Evolutionary conservation across 371 early-diverging fungal genomes (phyloP).

Genomic region (Lichtheimia ornata): DNA sequence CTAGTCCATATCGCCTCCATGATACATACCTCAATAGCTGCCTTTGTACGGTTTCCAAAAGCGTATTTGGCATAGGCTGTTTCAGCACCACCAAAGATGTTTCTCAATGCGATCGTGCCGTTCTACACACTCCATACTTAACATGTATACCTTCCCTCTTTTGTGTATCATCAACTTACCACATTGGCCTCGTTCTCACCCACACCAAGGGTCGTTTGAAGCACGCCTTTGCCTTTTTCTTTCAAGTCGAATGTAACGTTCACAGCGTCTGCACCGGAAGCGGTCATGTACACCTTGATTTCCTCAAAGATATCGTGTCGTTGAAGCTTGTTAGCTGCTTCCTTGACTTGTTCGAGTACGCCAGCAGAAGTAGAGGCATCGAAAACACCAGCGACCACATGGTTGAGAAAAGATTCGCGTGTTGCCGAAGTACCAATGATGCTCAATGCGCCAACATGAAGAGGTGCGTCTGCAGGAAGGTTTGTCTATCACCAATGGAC

Average conservation of each 20-base stretch:
- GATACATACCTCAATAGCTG: slow-evolving; percentile 62
- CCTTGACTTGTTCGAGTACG: slow-evolving; percentile 58
- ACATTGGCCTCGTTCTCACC: slow-evolving; percentile 43
- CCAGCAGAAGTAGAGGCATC: slow-evolving; percentile 61
- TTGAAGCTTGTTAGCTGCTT: slow-evolving; percentile 61
- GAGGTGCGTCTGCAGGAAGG: slow-evolving; percentile 39
- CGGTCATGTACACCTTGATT: slow-evolving; percentile 69
- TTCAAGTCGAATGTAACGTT: slow-evolving; percentile 62
- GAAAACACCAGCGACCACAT: slow-evolving; percentile 34
- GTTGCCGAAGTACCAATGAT: slow-evolving; percentile 38
- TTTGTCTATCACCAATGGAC: background rate
- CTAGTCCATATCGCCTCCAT: background rate
- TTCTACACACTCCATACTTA: slow-evolving; percentile 33
- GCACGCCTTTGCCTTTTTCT: slow-evolving; percentile 37
- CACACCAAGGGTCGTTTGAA: slow-evolving; percentile 31
- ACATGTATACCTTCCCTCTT: background rate
- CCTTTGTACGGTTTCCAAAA: slow-evolving; percentile 70
- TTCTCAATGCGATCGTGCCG: slow-evolving; percentile 64
- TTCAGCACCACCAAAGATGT: slow-evolving; percentile 88
- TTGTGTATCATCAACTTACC: slow-evolving; percentile 24
- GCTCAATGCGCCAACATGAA: slow-evolving; percentile 40
- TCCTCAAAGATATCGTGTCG: slow-evolving; percentile 79
- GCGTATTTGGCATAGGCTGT: slow-evolving; percentile 60
- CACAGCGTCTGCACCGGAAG: slow-evolving; percentile 53
- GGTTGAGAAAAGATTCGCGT: slow-evolving; percentile 46